phyloP scores from a whole-genome alignment of 805 yeast genomes.

The Metschnikowia similis region DNA sequence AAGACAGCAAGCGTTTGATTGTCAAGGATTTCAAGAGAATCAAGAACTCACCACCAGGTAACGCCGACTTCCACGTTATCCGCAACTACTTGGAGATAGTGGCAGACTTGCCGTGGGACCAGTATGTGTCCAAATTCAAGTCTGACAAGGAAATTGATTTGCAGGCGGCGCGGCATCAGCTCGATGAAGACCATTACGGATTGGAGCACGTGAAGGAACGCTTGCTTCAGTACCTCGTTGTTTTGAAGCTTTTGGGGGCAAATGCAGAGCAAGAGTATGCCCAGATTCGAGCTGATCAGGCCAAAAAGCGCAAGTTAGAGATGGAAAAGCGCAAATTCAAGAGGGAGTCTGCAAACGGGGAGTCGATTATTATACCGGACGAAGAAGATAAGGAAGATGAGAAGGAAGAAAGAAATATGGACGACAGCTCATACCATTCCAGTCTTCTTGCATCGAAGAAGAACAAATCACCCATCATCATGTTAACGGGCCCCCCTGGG shows the following conservation, averaged over 20 bases:
- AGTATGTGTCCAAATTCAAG: constrained; percentile 25
- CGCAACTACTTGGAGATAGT: constrained; percentile 62
- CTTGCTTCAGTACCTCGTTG: constrained; percentile 74
- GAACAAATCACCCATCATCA: constrained; percentile 65
- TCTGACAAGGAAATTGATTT: constrained; percentile 49
- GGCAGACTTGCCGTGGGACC: constrained; percentile 61
- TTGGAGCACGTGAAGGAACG: constrained; percentile 69
- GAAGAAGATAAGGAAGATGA: constrained; percentile 30
- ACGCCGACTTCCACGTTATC: constrained; percentile 61
- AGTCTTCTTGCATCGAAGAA: constrained; percentile 23
- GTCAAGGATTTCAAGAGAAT: constrained; percentile 53
- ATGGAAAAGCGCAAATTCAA: constrained; percentile 15
- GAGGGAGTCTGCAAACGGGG: constrained; percentile 18
- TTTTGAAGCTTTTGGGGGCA: constrained; percentile 53
- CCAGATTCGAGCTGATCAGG: constrained; percentile 6
- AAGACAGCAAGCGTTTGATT: constrained; percentile 38
- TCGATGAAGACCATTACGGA: constrained; percentile 79
- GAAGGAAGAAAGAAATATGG: constrained; percentile 21
- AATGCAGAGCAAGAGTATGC: constrained; percentile 29
- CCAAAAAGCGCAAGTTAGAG: constrained; percentile 7
- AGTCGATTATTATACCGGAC: constrained; percentile 32
- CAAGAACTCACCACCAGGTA: constrained; percentile 44
- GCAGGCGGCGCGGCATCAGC: constrained; percentile 46
- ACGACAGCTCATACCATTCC: constrained; percentile 3
- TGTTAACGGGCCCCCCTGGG: constrained; percentile 91